Evolutionary conservation across 1,139 yeast genomes (phyloP).

Genomic region (Suhomyces ambrosiae): DNA sequence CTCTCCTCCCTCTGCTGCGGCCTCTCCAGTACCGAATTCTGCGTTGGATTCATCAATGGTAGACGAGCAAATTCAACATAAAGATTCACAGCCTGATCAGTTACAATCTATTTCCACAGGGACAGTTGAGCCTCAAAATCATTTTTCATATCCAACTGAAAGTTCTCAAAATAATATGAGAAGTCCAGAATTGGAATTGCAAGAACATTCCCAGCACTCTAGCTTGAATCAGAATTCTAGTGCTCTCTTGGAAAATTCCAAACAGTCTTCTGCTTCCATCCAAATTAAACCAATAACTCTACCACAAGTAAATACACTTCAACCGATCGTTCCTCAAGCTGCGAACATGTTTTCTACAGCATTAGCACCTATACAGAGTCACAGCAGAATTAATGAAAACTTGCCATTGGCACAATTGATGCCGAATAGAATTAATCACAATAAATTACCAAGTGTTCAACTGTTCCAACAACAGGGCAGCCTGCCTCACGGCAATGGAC

Average conservation of each 20-base stretch:
- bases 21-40: not conserved
- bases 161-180: too few species aligned
- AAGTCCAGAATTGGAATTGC: too few species aligned
- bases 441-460: not conserved
- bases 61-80: too few species aligned
- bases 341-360: not conserved
- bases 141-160: not conserved
- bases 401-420: slow-evolving; percentile 2
- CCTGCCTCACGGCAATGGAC: not conserved
- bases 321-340: not conserved
- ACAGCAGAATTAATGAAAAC: slow-evolving; percentile 1
- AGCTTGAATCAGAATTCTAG: too few species aligned
- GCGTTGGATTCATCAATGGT: not conserved
- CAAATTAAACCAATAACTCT: slow-evolving; percentile 2
- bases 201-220: too few species aligned
- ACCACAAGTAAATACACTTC: not conserved
- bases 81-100: too few species aligned
- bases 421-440: not conserved
- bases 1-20: not conserved
- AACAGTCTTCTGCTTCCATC: not conserved
- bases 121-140: not conserved
- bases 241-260: not conserved
- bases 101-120: too few species aligned
- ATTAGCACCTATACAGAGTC: not conserved
- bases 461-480: not conserved